Evolutionary conservation across 2,329 filamentous ascomycete genomes (phyloP), one percentile per base, ranked within the genome.

Genomic region (Penicillium palitans): DNA sequence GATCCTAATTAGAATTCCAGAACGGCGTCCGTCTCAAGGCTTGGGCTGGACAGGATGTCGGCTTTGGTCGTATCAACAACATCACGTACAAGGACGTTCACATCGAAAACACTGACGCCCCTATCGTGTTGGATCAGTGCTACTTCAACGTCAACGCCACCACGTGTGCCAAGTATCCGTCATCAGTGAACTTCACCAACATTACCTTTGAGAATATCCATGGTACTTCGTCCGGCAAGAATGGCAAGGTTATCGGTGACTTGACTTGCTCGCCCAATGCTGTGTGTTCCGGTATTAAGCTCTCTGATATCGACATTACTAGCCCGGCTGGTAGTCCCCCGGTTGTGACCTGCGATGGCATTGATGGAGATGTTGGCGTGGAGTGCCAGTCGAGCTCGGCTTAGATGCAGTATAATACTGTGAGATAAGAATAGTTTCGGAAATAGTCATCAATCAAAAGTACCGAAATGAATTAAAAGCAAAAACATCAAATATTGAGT

Each of bases 51-150:
- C 73, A 77, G 2, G 73, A 80, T 45, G 81, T 82, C 0, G 85
- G 85, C 2, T 85, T 85, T 58, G 85, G 85, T 9, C 85, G 81
- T 55, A 83, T 87, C 61, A 79, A 83, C 63, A 87, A 87, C 67
- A 77, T 87, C 48, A 87, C 85, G 2, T 87, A 85, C 72, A 79
- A 83, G 70, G 83, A 86, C 71, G 82, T 87, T 63, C 82, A 80
- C 71, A 78, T 84, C 41, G 83, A 82, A 21, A 83, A 84, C 61
- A 85, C 83, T 21, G 84, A 87, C 62, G 79, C 80, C 60, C 79
- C 83, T 0, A 77, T 85, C 24, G 83, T 85, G 37, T 73, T 87
- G 8, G 84, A 87, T 65, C 84, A 84, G 29, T 87, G 85, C 72
- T 87, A 87, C 71, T 87, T 87, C 70, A 81, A 86, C 60, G 76